These are phyloP conservation scores for Staphylotrichum tortipilum DNA, from an alignment of 495 filamentous ascomycete species.

Conservation along the genomic window DNA sequence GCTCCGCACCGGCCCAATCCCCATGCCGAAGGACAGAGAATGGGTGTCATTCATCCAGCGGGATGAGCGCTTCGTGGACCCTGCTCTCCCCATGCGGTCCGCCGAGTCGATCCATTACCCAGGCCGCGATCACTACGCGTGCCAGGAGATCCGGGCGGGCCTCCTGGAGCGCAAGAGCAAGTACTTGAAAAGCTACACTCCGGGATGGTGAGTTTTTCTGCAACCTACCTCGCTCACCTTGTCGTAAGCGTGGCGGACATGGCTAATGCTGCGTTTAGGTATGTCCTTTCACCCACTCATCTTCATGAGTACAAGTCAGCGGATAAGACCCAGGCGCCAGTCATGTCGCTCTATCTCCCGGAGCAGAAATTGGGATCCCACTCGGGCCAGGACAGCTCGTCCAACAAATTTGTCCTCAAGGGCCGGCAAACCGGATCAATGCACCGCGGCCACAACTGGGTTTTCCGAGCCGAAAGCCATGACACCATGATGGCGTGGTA, in stretches of 20 bases:
- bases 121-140: slow-evolving; percentile 81
- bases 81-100: slow-evolving; percentile 65
- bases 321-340: slow-evolving; percentile 54
- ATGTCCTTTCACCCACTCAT: slow-evolving; percentile 91
- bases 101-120: slow-evolving; percentile 85
- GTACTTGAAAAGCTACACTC: slow-evolving; percentile 95
- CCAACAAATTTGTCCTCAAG: slow-evolving; percentile 98
- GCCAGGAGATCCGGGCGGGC: slow-evolving; percentile 77
- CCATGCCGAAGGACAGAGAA: slow-evolving; percentile 85
- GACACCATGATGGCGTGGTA: slow-evolving; percentile 98
- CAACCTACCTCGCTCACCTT: neutral
- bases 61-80: slow-evolving; percentile 84
- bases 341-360: slow-evolving; percentile 92
- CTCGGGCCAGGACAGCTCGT: slow-evolving; percentile 72
- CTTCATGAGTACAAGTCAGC: slow-evolving; percentile 97
- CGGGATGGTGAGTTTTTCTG: slow-evolving; percentile 72
- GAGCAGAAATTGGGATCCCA: slow-evolving; percentile 94
- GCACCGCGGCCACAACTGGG: slow-evolving; percentile 95
- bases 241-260: neutral
- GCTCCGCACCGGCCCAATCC: slow-evolving; percentile 73
- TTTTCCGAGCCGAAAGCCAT: slow-evolving; percentile 89
- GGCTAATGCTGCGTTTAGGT: slow-evolving; percentile 54
- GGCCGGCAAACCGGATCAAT: slow-evolving; percentile 87
- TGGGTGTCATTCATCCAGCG: slow-evolving; percentile 77
- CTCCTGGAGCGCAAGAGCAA: slow-evolving; percentile 97